A percentile compares a stretch with the other conserved stretches of the same genome.
phyloP scores from a whole-genome alignment of 257 asterid genomes.

The Jasminum sambac region DNA sequence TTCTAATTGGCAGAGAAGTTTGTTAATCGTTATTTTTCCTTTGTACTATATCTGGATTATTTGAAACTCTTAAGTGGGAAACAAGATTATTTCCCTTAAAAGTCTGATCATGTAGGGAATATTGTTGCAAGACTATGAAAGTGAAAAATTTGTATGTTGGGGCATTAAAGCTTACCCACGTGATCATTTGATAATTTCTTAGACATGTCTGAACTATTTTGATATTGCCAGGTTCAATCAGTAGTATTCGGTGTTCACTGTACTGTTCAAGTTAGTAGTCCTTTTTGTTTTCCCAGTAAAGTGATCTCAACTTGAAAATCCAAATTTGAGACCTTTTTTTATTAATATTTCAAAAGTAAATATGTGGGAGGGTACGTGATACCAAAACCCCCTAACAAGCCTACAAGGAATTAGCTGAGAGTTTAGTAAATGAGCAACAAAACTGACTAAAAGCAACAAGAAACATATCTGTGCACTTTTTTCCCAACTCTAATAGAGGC shows the following conservation, averaged over 20 bases:
- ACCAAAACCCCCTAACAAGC: too few relatives aligned
- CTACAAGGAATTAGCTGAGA: too few relatives aligned
- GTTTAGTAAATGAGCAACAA: too few relatives aligned
- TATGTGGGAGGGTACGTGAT: too few relatives aligned
- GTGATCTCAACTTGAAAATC: too few relatives aligned
- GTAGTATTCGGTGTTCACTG: not conserved
- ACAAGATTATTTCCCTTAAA: conserved; percentile 7
- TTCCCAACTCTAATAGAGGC: too few relatives aligned
- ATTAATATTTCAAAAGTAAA: too few relatives aligned
- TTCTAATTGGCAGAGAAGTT: not conserved
- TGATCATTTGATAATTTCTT: not conserved
- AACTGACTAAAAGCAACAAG: too few relatives aligned
- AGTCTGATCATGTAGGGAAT: not conserved
- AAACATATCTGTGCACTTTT: too few relatives aligned
- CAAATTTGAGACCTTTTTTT: too few relatives aligned
- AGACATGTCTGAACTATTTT: not conserved
- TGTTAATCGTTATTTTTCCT: not conserved
- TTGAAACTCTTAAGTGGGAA: conserved; percentile 18
- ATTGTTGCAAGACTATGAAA: not conserved
- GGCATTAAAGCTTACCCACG: not conserved
- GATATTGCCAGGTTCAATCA: not conserved
- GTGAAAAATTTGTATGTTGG: not conserved
- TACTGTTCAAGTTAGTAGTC: not conserved
- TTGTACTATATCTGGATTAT: not conserved
- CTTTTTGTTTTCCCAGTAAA: too few relatives aligned